phyloP scores from a whole-genome alignment of 2,329 filamentous ascomycete species.

The Amesomyces nigricolor region DNA sequence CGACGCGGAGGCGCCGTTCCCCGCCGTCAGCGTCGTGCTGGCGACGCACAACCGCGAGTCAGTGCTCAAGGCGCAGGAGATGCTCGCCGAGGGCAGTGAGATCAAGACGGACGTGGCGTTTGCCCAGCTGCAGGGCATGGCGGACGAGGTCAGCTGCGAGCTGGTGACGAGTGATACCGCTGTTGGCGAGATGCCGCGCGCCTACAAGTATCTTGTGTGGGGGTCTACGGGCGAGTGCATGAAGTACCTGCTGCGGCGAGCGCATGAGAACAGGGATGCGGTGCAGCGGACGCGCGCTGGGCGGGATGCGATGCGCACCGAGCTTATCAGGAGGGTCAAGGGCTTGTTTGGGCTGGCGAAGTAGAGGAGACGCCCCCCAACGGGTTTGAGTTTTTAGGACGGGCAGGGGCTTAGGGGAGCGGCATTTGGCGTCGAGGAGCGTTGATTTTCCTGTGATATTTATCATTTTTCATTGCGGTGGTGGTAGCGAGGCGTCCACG shows the following conservation, averaged over 20 bases:
- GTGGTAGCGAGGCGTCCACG: not conserved
- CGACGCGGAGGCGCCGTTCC: constrained; percentile 39
- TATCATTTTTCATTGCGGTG: not conserved
- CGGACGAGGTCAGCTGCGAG: constrained; percentile 78
- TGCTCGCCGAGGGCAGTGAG: constrained; percentile 41
- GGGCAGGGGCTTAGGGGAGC: not conserved
- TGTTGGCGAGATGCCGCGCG: constrained; percentile 27
- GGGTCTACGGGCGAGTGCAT: constrained; percentile 73
- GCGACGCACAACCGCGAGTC: constrained; percentile 78
- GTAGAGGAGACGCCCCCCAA: constrained; percentile 2
- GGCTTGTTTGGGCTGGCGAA: constrained; percentile 33
- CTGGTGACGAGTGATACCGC: constrained; percentile 34
- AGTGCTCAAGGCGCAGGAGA: constrained; percentile 51
- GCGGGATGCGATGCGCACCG: constrained; percentile 56
- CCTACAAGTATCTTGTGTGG: constrained; percentile 66
- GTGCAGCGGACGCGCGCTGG: constrained; percentile 57
- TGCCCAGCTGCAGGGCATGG: constrained; percentile 91
- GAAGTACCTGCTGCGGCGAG: constrained; percentile 70
- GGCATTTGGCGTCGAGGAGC: not conserved
- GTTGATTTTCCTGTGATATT: not conserved
- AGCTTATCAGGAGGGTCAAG: constrained; percentile 53
- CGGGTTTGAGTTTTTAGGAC: not conserved
- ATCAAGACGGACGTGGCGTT: constrained; percentile 47
- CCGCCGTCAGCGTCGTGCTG: constrained; percentile 59
- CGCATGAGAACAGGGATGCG: constrained; percentile 70